A percentile compares a stretch with the other conserved stretches of the same genome.
Conservation (phyloP, 768 basidiomycete species). For the Lyophyllum decastes region DNA sequence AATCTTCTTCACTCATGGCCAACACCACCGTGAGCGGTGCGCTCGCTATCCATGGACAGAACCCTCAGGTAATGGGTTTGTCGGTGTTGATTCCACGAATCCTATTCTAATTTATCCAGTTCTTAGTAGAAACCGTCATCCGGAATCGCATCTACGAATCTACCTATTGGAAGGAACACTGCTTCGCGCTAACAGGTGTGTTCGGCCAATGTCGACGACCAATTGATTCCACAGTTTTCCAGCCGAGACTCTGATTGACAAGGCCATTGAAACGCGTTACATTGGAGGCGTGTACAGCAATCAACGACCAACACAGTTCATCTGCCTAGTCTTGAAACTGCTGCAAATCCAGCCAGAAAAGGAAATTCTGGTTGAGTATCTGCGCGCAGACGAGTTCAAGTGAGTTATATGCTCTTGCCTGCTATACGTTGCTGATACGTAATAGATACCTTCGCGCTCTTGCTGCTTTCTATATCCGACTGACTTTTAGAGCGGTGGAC, state of each 20-base stretch:
- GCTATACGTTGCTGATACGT: slow-evolving; percentile 1
- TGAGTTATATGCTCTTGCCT: slow-evolving; percentile 27
- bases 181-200: slow-evolving; percentile 92
- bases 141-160: slow-evolving; percentile 96
- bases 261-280: slow-evolving; percentile 76
- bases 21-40: slow-evolving; percentile 92
- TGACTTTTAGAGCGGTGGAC: slow-evolving; percentile 90
- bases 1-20: slow-evolving; percentile 57
- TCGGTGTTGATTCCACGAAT: not conserved
- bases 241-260: slow-evolving; percentile 95
- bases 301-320: slow-evolving; percentile 91
- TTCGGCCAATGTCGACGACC: slow-evolving; percentile 1
- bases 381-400: slow-evolving; percentile 99
- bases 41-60: slow-evolving; percentile 91
- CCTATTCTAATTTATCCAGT: slow-evolving; percentile 48
- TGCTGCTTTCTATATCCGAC: slow-evolving; percentile 90
- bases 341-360: slow-evolving; percentile 98
- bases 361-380: slow-evolving; percentile 94
- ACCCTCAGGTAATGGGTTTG: slow-evolving; percentile 74
- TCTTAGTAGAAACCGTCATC: slow-evolving; percentile 94
- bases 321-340: slow-evolving; percentile 90
- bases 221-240: slow-evolving; percentile 1
- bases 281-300: slow-evolving; percentile 97
- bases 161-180: slow-evolving; percentile 96
- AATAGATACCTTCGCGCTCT: slow-evolving; percentile 89